These are phyloP conservation scores for Telfairia occidentalis DNA, from an alignment of 331 rosid genomes.

Conservation along the genomic window DNA sequence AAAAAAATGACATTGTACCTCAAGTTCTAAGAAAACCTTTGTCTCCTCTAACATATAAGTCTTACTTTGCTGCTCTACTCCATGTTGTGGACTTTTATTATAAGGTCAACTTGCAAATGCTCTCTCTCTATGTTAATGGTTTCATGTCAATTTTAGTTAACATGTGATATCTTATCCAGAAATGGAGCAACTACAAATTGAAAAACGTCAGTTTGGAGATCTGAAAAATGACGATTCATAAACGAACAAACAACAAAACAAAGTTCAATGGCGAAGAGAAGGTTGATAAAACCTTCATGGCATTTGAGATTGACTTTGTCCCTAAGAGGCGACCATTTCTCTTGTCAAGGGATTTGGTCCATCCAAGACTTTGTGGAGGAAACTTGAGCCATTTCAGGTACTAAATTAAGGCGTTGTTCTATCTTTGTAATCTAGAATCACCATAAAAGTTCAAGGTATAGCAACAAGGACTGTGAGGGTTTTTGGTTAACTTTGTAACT, in stretches of 20 bases:
- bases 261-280: background rate
- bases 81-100: slow-evolving; percentile 22
- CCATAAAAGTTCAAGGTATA: background rate
- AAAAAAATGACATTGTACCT: slow-evolving; percentile 23
- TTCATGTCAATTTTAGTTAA: background rate
- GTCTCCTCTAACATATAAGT: slow-evolving; percentile 23
- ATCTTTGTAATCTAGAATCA: background rate
- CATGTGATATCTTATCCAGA: slow-evolving; percentile 7
- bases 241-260: background rate
- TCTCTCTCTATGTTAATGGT: background rate
- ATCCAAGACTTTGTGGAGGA: slow-evolving; percentile 20
- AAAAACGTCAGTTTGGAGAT: slow-evolving; percentile 20
- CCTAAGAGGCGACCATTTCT: slow-evolving; percentile 23
- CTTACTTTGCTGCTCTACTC: slow-evolving; percentile 26
- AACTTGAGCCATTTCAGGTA: slow-evolving; percentile 20
- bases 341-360: slow-evolving; percentile 33
- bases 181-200: slow-evolving; percentile 22
- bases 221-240: background rate
- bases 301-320: slow-evolving; percentile 19
- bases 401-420: background rate
- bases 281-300: slow-evolving; percentile 20
- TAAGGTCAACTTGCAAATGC: slow-evolving; percentile 18
- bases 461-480: background rate
- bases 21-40: slow-evolving; percentile 12
- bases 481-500: background rate